A percentile compares a stretch with the other conserved stretches of the same genome.
Conservation (phyloP, 345 rosid genomes). For the sweet orange (Citrus sinensis) region DNA sequence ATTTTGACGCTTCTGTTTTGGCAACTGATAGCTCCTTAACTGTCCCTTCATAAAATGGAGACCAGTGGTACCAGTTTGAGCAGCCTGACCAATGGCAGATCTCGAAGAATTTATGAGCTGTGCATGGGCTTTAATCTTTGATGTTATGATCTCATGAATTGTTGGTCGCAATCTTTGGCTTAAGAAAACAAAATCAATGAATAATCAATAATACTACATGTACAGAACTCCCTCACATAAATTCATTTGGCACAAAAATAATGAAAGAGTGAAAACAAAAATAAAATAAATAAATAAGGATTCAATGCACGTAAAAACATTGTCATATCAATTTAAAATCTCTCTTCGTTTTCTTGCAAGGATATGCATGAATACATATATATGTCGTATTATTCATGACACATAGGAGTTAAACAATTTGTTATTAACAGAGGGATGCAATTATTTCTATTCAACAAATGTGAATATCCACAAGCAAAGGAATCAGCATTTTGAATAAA, state of each 20-base stretch:
- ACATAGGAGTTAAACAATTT: not conserved
- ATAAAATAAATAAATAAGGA: not conserved
- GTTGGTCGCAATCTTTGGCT: constrained; percentile 96
- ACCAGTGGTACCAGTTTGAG: constrained; percentile 39
- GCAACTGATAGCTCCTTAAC: constrained; percentile 57
- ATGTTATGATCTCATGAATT: constrained; percentile 84
- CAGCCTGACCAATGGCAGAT: constrained; percentile 46
- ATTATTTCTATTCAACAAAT: not conserved
- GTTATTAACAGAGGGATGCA: not conserved
- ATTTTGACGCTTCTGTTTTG: constrained; percentile 77
- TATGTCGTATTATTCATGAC: not conserved
- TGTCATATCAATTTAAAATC: not conserved
- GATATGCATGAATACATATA: not conserved
- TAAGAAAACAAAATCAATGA: constrained; percentile 26
- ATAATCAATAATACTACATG: not conserved
- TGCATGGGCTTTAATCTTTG: constrained; percentile 78
- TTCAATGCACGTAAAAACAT: not conserved
- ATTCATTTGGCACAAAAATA: not conserved
- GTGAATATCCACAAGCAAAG: not conserved
- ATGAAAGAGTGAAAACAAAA: not conserved
- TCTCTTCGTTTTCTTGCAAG: not conserved
- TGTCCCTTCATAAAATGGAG: constrained; percentile 61
- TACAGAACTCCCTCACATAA: not conserved
- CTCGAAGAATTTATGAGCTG: constrained; percentile 61
- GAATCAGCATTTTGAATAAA: not conserved